These are phyloP conservation scores for Polytolypa hystricis DNA, from an alignment of 2,329 filamentous ascomycete species.

Conservation along the genomic window DNA sequence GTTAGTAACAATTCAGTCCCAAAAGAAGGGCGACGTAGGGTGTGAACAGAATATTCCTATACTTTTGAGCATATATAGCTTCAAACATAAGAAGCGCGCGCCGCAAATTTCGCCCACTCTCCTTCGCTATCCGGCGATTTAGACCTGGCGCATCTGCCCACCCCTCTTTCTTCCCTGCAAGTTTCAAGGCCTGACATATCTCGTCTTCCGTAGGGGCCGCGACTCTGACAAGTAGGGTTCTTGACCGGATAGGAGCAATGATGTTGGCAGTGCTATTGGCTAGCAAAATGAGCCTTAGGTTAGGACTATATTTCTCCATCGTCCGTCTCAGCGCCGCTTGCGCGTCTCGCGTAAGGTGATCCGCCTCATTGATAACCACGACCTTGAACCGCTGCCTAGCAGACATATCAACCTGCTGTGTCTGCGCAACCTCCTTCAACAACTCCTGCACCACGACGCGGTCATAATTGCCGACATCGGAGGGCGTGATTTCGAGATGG, in stretches of 20 bases:
- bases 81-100: conserved; percentile 93
- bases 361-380: conserved; percentile 97
- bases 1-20: too few relatives aligned
- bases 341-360: conserved; percentile 84
- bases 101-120: conserved; percentile 83
- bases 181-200: conserved; percentile 64
- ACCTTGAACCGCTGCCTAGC: conserved; percentile 95
- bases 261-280: conserved; percentile 97
- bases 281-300: conserved; percentile 78
- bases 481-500: conserved; percentile 95
- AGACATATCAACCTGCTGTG: conserved; percentile 90
- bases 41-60: too few relatives aligned
- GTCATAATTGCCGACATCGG: conserved; percentile 93
- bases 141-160: conserved; percentile 68
- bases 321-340: conserved; percentile 89
- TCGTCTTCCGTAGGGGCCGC: conserved; percentile 77
- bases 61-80: conserved; percentile 95
- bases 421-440: conserved; percentile 95
- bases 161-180: conserved; percentile 65
- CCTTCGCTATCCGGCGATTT: conserved; percentile 74
- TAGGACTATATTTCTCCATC: conserved; percentile 99
- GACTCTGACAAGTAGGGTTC: conserved; percentile 84
- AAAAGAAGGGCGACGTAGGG: too few relatives aligned
- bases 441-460: conserved; percentile 91
- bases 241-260: conserved; percentile 91